phyloP scores from a whole-genome alignment of 2,329 filamentous ascomycete genomes.

The Phaeomoniella chlamydospora region DNA sequence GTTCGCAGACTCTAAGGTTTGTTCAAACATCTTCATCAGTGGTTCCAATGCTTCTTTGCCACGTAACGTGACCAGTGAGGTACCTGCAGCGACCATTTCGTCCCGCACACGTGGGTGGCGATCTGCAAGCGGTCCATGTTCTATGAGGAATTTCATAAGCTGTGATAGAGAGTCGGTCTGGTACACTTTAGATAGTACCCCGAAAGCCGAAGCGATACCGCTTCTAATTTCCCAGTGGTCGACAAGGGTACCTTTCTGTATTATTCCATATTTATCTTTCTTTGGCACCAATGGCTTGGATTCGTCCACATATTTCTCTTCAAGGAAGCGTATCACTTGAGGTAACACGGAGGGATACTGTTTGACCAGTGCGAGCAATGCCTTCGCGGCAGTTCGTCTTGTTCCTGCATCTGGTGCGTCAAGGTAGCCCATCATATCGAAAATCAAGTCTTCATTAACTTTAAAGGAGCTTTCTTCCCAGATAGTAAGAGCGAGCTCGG shows the following conservation, averaged over 20 bases:
- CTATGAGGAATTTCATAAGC: slow-evolving; percentile 75
- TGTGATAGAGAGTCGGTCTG: slow-evolving; percentile 54
- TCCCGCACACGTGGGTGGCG: slow-evolving; percentile 60
- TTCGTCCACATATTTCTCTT: slow-evolving; percentile 59
- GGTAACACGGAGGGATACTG: slow-evolving; percentile 45
- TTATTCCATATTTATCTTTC: slow-evolving; percentile 89
- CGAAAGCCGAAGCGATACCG: slow-evolving; percentile 77
- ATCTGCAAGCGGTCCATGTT: slow-evolving; percentile 76
- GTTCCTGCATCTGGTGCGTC: slow-evolving; percentile 69
- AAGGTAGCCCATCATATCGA: slow-evolving; percentile 62
- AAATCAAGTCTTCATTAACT: slow-evolving; percentile 49
- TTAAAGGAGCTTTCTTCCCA: slow-evolving; percentile 88
- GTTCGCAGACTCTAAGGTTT: slow-evolving; percentile 71
- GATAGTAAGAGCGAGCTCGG: slow-evolving; percentile 67
- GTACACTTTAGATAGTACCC: slow-evolving; percentile 60
- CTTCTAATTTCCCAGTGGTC: slow-evolving; percentile 89
- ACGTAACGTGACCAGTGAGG: slow-evolving; percentile 62
- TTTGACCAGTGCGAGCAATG: slow-evolving; percentile 60
- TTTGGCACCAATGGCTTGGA: slow-evolving; percentile 72
- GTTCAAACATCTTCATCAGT: slow-evolving; percentile 85
- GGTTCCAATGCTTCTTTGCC: slow-evolving; percentile 73
- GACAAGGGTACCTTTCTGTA: slow-evolving; percentile 69
- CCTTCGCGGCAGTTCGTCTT: slow-evolving; percentile 66
- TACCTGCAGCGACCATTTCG: slow-evolving; percentile 87
- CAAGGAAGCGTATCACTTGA: slow-evolving; percentile 48